Conservation (phyloP, 306 rosid species). For the Sophora flavescens region DNA sequence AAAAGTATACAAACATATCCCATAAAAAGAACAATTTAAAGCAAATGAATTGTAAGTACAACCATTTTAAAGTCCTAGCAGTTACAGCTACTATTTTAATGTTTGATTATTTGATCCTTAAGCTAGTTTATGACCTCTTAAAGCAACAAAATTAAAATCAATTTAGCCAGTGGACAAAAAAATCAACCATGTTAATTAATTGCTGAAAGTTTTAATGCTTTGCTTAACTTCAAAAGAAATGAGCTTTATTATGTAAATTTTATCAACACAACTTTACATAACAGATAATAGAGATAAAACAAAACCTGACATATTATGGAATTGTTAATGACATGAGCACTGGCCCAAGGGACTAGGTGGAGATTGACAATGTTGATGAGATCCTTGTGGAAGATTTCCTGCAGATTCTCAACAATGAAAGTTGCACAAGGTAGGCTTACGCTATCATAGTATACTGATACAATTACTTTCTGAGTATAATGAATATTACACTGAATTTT, state of each 20-base stretch:
- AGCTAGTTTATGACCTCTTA: conserved; percentile 20
- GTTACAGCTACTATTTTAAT: background rate
- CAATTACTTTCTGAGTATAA: conserved; percentile 54
- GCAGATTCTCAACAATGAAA: conserved; percentile 57
- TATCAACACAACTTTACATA: background rate
- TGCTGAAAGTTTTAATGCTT: background rate
- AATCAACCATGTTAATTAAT: background rate
- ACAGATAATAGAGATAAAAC: background rate
- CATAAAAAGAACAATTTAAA: background rate
- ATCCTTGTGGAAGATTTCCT: conserved; percentile 46
- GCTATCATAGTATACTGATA: conserved; percentile 61
- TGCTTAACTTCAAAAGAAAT: background rate
- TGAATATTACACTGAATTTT: conserved; percentile 21
- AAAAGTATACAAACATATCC: background rate
- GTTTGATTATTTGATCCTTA: background rate
- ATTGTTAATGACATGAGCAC: conserved; percentile 44
- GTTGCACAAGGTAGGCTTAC: conserved; percentile 49
- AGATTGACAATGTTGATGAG: conserved; percentile 61
- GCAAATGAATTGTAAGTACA: background rate
- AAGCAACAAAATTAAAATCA: background rate
- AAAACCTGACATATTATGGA: conserved; percentile 62
- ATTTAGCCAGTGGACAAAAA: too few relatives aligned
- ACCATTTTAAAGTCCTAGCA: background rate
- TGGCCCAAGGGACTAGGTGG: conserved; percentile 62
- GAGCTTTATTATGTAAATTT: background rate